Evolutionary conservation across 1,284 basidiomycete genomes (phyloP), one percentile per base, ranked within the genome.

Genomic region (Papiliotrema laurentii): DNA sequence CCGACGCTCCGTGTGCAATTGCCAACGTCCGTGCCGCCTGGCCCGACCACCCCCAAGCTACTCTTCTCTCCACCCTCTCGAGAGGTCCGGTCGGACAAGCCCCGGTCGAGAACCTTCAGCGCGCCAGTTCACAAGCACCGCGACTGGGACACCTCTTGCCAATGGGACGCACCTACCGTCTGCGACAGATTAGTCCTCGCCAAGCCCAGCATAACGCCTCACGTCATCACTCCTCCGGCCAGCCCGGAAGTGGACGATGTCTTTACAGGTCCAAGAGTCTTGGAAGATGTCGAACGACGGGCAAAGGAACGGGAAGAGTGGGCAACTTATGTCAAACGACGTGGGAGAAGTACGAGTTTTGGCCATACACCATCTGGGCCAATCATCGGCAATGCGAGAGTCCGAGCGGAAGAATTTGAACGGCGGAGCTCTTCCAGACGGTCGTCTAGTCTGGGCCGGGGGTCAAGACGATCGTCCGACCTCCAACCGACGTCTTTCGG

Each of bases 171-270:
- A 26, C 50, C 54, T 19, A 65, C 64, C 9, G 50, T 66, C 51
- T 69, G 69, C 51, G 69, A 70, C 43, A 56, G 63, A 44, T 54
- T 68, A 35, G 58, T 68, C 18, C 54, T 68, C 35, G 68, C 69
- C 16, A 55, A 58, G 21, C 69, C 69, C 1, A 51, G 58, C 11
- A 54, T 72, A 40, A 54, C 61, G 22, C 59, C 69, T 22, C 64
- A 63, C 47, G 54, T 58, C 24, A 61, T 69, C 40, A 71, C 67
- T 3, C 69, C 69, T 5, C 67, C 67, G 5, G 51, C 49, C 2
- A 59, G 47, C 16, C 67, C 68, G 0, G 52, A 60, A 11, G 45
- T 54, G 13, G 34, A 22, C 30, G 49, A 42, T 34, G 43, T 49
- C 4, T 26, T 46, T 5, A 36, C 45, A 5, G 41, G 48, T 4